Evolutionary conservation across 306 rosid species (phyloP), one percentile per base, ranked within the genome.

Genomic region (Vigna reflexopilosa): DNA sequence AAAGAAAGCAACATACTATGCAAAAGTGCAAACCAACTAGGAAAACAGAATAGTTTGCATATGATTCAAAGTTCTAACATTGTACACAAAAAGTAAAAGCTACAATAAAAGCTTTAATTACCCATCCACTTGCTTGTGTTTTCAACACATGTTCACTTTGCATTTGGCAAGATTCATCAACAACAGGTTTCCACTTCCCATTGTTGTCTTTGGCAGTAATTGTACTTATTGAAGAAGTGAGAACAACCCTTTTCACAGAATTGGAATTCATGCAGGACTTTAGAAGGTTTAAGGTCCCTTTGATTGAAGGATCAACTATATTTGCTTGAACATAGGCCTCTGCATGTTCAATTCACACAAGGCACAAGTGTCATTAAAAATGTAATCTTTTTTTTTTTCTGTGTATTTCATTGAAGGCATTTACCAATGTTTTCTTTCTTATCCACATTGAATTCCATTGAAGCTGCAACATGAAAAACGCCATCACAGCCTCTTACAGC

Each of bases 201-300:
- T 74, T 19, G 55, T 6, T 73, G 15, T 93, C 92, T 81, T 79
- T 87, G 59, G 93, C 98, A 3, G 92, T 91, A 26, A 91, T 54
- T 3, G 97, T 91, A 62, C 97, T 93, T 17, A 89, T 84, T 12
- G 97, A 91, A 83, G 98, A 93, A 49, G 97, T 93, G 86, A 93
- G 79, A 48, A 93, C 91, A 79, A 91, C 97, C 73, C 85, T 87
- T 78, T 87, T 91, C 82, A 93, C 91, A 10, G 96, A 88, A 80
- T 79, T 77, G 17, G 92, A 89, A 66, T 87, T 87, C 91, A 85
- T 55, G 83, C 98, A 93, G 16, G 98, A 77, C 12, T 83, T 85
- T 2, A 93, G 86, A 73, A 93, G 51, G 79, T 86, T 92, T n/a
- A 87, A 7, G 67, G 91, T 86, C 45, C 95, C 95, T 42, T 83